Percentiles rank a stretch among this genome's conserved stretches.
phyloP scores from a whole-genome alignment of 2,329 filamentous ascomycete genomes.

The Neoscytalidium dimidiatum region DNA sequence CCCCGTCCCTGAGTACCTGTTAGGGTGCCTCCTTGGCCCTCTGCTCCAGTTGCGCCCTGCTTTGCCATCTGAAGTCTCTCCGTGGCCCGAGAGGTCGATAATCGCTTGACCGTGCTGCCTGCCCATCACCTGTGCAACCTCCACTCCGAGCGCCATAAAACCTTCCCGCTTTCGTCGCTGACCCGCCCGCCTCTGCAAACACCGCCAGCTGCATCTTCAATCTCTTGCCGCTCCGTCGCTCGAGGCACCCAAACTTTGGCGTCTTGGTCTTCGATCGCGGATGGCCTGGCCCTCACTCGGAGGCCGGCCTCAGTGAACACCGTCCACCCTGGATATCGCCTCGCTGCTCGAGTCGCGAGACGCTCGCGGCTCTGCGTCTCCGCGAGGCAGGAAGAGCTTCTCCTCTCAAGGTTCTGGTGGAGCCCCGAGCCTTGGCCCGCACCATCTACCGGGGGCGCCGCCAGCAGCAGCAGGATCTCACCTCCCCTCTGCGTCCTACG shows the following conservation, averaged over 20 bases:
- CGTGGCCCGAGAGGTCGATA: not conserved
- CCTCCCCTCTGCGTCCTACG: slow-evolving; percentile 38
- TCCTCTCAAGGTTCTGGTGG: slow-evolving; percentile 20
- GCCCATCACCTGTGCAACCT: not conserved
- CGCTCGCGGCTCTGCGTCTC: slow-evolving; percentile 66
- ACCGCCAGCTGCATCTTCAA: not conserved
- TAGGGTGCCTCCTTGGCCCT: not conserved
- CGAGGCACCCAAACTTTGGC: not conserved
- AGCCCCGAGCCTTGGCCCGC: not conserved
- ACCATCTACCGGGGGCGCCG: slow-evolving; percentile 33
- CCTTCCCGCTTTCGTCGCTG: not conserved
- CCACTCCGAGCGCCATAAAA: not conserved
- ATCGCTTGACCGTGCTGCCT: not conserved
- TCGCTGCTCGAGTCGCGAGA: slow-evolving; percentile 73
- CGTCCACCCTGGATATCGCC: slow-evolving; percentile 87
- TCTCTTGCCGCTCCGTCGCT: not conserved
- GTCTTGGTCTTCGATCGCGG: not conserved
- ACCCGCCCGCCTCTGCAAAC: not conserved
- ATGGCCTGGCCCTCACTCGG: slow-evolving; percentile 35
- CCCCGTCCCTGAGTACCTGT: not conserved
- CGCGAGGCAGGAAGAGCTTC: slow-evolving; percentile 48
- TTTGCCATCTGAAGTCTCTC: not conserved
- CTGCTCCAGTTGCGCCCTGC: not conserved
- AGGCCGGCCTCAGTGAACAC: slow-evolving; percentile 11
- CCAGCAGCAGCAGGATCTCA: slow-evolving; percentile 39